Percentiles rank a stretch among this genome's conserved stretches.
phyloP scores from a whole-genome alignment of 345 rosid species.

The Sonneratia caseolaris region DNA sequence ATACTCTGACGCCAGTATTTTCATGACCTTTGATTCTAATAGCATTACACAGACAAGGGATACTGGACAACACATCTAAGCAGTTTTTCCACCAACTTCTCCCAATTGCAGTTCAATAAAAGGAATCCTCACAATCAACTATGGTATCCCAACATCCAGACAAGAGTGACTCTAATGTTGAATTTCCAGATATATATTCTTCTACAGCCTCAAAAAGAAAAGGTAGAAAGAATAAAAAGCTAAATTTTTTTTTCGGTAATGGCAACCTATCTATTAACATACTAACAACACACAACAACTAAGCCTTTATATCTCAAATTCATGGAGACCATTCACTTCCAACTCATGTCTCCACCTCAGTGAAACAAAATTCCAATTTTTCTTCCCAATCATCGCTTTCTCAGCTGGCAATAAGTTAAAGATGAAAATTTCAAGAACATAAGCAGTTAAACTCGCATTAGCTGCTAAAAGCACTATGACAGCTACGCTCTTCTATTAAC shows the following conservation, averaged over 20 bases:
- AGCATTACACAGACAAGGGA: too few species aligned
- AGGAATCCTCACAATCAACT: too few species aligned
- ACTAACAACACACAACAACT: background rate
- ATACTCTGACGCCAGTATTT: background rate
- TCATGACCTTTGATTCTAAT: too few species aligned
- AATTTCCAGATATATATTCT: background rate
- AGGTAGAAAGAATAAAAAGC: too few species aligned
- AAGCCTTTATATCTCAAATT: background rate
- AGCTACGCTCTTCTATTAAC: background rate
- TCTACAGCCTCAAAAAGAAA: too few species aligned
- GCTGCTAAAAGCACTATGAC: background rate
- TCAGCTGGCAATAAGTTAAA: background rate
- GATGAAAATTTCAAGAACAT: background rate
- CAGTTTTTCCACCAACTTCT: too few species aligned
- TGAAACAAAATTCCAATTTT: background rate
- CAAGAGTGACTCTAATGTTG: background rate
- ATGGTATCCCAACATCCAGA: background rate
- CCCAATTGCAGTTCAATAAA: too few species aligned
- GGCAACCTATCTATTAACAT: background rate
- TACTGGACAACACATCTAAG: too few species aligned
- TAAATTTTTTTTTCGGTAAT: too few species aligned
- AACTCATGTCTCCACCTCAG: background rate
- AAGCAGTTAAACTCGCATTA: background rate
- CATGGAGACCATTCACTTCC: background rate
- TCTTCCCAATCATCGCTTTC: background rate